Base-by-base conservation (phyloP, 257 asterid genomes). In the Leonotis leonurus region DNA sequence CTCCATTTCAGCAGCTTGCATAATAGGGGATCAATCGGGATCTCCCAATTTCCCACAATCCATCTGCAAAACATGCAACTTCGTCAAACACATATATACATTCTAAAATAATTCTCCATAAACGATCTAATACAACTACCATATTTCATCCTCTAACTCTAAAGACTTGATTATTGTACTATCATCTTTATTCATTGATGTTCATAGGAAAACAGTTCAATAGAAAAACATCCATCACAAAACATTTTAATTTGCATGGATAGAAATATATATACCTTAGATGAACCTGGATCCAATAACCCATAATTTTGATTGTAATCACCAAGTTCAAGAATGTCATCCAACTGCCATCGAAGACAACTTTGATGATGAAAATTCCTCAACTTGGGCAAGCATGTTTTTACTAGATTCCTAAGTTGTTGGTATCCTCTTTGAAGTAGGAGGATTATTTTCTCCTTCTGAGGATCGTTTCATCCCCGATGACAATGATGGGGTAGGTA, bases 211-310 rank as follows among this genome's bases (percentile, higher is more conserved):
- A n/a, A n/a, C n/a, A n/a, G n/a, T n/a, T n/a, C n/a, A n/a, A n/a
- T n/a, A n/a, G n/a, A n/a, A n/a, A n/a, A n/a, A n/a, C n/a, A n/a
- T n/a, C n/a, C n/a, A n/a, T n/a, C n/a, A n/a, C n/a, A n/a, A n/a
- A n/a, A n/a, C n/a, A n/a, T n/a, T n/a, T n/a, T n/a, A n/a, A n/a
- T n/a, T n/a, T n/a, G n/a, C n/a, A n/a, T n/a, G n/a, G n/a, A n/a
- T n/a, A n/a, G n/a, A n/a, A n/a, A n/a, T n/a, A 45, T 3, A 50
- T 25, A 58, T 86, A 91, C 98, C 98, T 86, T 91, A 40, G 85
- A 84, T 12, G 87, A 77, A 72, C 72, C 74, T 64, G 75, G 72
- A 24, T 77, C 88, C 83, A 81, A 67, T 70, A 77, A 86, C 63
- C 60, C 75, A 65, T 43, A 81, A 65, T 48, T 73, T 71, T 80